These are phyloP conservation scores for Pythium brassicae DNA, from an alignment of 352 stramenopile species.

Conservation along the genomic window DNA sequence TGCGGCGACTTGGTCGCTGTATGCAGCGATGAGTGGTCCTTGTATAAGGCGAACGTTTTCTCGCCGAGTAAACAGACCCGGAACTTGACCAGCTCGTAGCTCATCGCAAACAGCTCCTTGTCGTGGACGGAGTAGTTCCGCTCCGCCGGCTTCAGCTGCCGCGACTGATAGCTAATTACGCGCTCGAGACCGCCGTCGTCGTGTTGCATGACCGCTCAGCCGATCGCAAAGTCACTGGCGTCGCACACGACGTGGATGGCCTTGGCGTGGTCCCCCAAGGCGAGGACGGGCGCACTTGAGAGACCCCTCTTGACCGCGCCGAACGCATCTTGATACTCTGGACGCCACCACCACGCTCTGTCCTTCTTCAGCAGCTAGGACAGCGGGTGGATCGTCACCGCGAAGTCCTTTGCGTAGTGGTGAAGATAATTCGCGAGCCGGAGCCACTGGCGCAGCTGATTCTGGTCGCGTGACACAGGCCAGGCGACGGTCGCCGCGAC, in stretches of 20 bases:
- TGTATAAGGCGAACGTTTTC: slow-evolving; percentile 17
- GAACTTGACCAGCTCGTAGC: slow-evolving; percentile 25
- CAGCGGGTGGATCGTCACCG: slow-evolving; percentile 4
- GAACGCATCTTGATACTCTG: slow-evolving; percentile 14
- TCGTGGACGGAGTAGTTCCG: neutral
- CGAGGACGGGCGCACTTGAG: slow-evolving; percentile 3
- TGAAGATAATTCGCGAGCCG: slow-evolving; percentile 19
- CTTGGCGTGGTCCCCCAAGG: slow-evolving; percentile 4
- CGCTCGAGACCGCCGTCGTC: neutral
- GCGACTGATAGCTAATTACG: slow-evolving; percentile 15
- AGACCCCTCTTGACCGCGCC: slow-evolving; percentile 16
- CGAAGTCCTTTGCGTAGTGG: slow-evolving; percentile 19
- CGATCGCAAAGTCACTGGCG: slow-evolving; percentile 18
- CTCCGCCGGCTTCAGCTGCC: slow-evolving; percentile 20
- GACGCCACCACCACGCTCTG: slow-evolving; percentile 6
- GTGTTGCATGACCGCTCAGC: slow-evolving; percentile 5
- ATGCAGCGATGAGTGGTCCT: slow-evolving; percentile 12
- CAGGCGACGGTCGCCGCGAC: slow-evolving; percentile 5
- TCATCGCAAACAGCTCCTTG: slow-evolving; percentile 17
- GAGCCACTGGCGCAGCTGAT: slow-evolving; percentile 11
- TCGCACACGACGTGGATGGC: slow-evolving; percentile 18
- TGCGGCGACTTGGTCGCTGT: neutral
- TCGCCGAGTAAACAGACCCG: slow-evolving; percentile 19
- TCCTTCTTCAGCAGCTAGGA: slow-evolving; percentile 17
- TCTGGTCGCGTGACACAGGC: slow-evolving; percentile 4